Conservation (phyloP, 2,329 filamentous ascomycete species). For the Clonostachys byssicola region DNA sequence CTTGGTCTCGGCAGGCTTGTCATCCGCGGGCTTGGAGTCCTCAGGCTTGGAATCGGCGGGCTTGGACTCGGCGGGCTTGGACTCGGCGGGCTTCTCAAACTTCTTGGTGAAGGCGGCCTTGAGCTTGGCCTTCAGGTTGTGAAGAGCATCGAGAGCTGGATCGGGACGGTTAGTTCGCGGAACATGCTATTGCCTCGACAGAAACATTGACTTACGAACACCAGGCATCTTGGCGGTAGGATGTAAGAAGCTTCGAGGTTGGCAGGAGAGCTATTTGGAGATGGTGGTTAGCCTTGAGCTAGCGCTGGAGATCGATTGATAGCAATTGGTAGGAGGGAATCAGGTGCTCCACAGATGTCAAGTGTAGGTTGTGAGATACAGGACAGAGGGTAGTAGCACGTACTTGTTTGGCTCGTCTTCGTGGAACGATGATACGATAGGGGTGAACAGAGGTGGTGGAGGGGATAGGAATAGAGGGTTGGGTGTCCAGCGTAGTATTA, state of each 20-base stretch:
- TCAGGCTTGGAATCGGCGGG: constrained; percentile 15
- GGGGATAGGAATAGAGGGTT: no score
- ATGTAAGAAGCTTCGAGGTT: neutral
- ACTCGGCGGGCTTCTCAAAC: constrained; percentile 21
- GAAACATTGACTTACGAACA: constrained; percentile 2
- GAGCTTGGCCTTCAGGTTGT: constrained; percentile 53
- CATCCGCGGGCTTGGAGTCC: constrained; percentile 4
- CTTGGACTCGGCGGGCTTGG: constrained; percentile 15
- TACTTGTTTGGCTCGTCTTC: no score
- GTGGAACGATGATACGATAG: no score
- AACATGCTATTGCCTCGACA: neutral
- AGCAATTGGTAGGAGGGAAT: no score
- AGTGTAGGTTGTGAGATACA: no score
- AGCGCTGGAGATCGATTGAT: no score
- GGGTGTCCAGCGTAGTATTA: no score
- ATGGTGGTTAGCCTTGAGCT: no score
- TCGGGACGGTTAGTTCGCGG: neutral
- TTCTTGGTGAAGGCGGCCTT: constrained; percentile 46
- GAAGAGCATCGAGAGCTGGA: constrained; percentile 43
- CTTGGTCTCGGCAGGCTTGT: constrained; percentile 14
- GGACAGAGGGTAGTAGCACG: no score
- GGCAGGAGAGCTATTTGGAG: no score
- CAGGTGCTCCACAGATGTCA: no score
- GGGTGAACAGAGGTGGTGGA: no score
- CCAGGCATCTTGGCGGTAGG: constrained; percentile 3